Conservation (phyloP, 2,329 filamentous ascomycete genomes). For the Truncatella angustata region DNA sequence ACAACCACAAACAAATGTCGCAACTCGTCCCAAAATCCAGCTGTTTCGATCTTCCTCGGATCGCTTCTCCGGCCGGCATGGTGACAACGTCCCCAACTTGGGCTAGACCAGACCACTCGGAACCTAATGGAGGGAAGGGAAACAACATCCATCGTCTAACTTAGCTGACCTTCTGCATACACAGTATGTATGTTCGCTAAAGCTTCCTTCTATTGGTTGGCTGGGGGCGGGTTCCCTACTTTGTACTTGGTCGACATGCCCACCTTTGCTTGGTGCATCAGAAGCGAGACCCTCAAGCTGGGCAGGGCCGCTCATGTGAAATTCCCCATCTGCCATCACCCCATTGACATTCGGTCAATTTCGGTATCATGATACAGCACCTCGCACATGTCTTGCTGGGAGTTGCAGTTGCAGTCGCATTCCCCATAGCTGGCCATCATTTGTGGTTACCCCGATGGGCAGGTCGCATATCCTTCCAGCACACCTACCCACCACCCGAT, state of each 20-base stretch:
- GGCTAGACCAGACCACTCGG: too few relatives aligned
- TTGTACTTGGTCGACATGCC: neutral
- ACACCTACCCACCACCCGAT: neutral
- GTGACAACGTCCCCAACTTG: too few relatives aligned
- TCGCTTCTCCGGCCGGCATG: neutral
- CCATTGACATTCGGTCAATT: too few relatives aligned
- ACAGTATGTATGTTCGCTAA: neutral
- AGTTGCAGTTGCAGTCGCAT: neutral
- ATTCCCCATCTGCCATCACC: too few relatives aligned
- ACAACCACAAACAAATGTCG: neutral
- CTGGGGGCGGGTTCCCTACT: neutral
- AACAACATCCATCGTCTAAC: too few relatives aligned
- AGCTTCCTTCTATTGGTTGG: neutral
- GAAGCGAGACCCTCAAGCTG: neutral
- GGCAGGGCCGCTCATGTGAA: neutral
- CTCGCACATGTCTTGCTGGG: conserved; percentile 1
- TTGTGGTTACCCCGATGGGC: neutral
- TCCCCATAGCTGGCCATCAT: neutral
- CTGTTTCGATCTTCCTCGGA: neutral
- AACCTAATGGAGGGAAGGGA: too few relatives aligned
- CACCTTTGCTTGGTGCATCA: neutral
- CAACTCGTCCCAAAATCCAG: neutral
- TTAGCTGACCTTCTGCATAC: too few relatives aligned
- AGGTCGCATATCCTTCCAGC: neutral
- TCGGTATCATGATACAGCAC: neutral